Base-by-base conservation (phyloP, 2,329 filamentous ascomycete species). In the Trichophyton schoenleinii region DNA sequence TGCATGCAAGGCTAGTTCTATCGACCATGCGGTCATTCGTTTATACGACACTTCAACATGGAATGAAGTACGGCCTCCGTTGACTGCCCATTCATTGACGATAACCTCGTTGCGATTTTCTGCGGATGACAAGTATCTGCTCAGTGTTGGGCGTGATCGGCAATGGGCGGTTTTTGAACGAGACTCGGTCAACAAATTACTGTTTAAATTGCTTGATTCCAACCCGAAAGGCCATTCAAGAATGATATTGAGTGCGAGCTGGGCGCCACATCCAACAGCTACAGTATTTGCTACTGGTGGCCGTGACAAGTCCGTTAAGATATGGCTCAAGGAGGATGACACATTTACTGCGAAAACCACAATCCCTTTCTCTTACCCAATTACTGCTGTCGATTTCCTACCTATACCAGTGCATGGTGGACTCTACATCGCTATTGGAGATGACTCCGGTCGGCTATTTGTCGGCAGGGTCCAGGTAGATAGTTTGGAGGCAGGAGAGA, bases 1-100 rank as follows among this genome's bases (percentile, higher is more conserved):
- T 60, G 91, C 94, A 1, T 99, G 94, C 77, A 89, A 88, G 69
- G 94, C 94, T 18, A 95, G 87, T 70, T 95, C 91, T 0, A 80
- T 92, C 61, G 94, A 96, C 72, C 94, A 99, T 71, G 94, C 94
- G 49, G 91, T 97, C 44, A 89, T 99, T 68, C 85, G 94, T 20
- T 74, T 99, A 6, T 97, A 95, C 70, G 90, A 95, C 71, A 94
- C 91, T 11, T 81, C 80, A 38, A 83, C 83, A 52, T 99, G 94
- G 94, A 87, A 89, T 18, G 91, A 99, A 75, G 78, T 96, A 48
- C 85, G 84, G 63, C 91, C 92, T 1, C 83, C 92, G 0, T 79
- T 99, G 34, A 81, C 84, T n/a, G 87, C 88, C 1, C 94, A 99
- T 74, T 85, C 87, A 0, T 80, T 97, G 60, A 99, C 94, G 0